Evolutionary conservation across 352 stramenopile genomes (phyloP).

Genomic region (Globisporangium cystogenes): DNA sequence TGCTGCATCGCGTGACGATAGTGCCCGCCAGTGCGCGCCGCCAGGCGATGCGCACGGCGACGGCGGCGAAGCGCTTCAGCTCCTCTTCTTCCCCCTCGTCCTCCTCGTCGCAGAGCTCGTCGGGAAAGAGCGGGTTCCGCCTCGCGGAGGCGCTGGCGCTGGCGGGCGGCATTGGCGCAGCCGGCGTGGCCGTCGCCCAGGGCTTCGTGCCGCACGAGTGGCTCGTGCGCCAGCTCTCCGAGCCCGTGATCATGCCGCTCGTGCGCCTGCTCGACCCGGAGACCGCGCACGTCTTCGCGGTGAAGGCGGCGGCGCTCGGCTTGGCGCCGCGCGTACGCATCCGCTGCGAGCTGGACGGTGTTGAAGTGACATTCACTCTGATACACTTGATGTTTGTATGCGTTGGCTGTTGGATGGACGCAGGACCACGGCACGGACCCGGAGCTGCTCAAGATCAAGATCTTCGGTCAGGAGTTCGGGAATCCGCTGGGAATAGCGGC

Average conservation of each 20-base stretch:
- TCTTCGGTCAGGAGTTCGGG: constrained; percentile 72
- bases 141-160: constrained; percentile 28
- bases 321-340: constrained; percentile 50
- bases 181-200: constrained; percentile 52
- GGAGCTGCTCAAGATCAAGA: constrained; percentile 42
- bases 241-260: constrained; percentile 76
- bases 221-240: constrained; percentile 59
- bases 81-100: not conserved
- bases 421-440: constrained; percentile 46
- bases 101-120: not conserved
- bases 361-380: constrained; percentile 3
- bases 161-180: constrained; percentile 41
- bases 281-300: constrained; percentile 77
- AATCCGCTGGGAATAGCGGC: constrained; percentile 95
- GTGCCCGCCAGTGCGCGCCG: too few species aligned
- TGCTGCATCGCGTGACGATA: too few species aligned
- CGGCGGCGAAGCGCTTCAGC: constrained; percentile 1
- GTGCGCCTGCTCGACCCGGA: constrained; percentile 81
- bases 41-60: not conserved
- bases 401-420: not conserved
- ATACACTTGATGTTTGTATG: not conserved
- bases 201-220: constrained; percentile 72
- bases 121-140: constrained; percentile 3
- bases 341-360: not conserved
- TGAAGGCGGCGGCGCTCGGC: constrained; percentile 72